Conservation (phyloP, 352 stramenopile genomes). For the Peronosclerospora sorghi region DNA sequence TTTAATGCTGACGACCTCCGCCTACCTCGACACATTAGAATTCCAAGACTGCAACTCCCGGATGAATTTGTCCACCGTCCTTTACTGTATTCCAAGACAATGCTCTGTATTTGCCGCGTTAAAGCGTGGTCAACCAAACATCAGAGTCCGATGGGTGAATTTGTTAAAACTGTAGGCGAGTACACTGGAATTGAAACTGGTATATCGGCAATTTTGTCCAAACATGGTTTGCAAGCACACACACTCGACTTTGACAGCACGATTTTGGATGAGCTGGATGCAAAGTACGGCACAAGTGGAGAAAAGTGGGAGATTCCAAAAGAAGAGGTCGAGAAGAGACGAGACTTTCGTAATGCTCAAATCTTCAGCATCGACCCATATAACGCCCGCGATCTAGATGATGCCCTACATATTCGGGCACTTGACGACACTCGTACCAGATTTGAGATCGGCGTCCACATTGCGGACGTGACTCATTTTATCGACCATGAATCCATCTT, state of each 20-base stretch:
- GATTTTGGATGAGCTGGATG: constrained; percentile 58
- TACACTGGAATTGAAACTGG: constrained; percentile 84
- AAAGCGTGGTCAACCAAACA: constrained; percentile 52
- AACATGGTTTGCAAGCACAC: constrained; percentile 80
- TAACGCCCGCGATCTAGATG: constrained; percentile 93
- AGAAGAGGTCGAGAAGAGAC: constrained; percentile 70
- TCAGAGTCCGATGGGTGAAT: constrained; percentile 56
- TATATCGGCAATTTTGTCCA: constrained; percentile 85
- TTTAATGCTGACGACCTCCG: constrained; percentile 62
- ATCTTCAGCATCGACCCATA: constrained; percentile 98
- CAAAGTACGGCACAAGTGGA: constrained; percentile 56
- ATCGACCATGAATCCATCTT: constrained; percentile 81
- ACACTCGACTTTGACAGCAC: constrained; percentile 51
- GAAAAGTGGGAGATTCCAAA: constrained; percentile 71
- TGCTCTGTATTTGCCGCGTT: constrained; percentile 65
- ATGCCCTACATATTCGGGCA: constrained; percentile 88
- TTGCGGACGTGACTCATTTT: constrained; percentile 98
- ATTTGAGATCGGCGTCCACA: constrained; percentile 94
- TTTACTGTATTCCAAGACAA: constrained; percentile 48
- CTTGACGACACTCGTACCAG: constrained; percentile 44
- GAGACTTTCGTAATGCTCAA: constrained; percentile 83
- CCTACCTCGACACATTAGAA: constrained; percentile 58
- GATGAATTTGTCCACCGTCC: constrained; percentile 53
- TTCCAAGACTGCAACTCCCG: constrained; percentile 53
- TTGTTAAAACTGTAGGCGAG: constrained; percentile 64